phyloP scores from a whole-genome alignment of 345 rosid species.

The Hevea brasiliensis region DNA sequence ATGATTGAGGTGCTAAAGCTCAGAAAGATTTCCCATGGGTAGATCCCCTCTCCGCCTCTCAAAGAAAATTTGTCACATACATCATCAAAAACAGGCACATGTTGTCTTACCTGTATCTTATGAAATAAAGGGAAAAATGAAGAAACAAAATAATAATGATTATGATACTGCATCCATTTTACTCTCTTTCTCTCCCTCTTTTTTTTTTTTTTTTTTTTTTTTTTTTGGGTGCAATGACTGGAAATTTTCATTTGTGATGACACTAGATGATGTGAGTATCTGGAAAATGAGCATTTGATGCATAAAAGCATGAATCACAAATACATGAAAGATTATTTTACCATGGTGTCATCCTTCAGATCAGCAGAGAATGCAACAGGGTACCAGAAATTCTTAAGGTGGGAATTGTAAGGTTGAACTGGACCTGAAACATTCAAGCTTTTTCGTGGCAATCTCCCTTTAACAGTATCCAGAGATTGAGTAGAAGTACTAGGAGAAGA shows the following conservation, averaged over 20 bases:
- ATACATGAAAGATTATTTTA: constrained; percentile 30
- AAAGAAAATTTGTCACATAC: neutral
- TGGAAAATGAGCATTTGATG: neutral
- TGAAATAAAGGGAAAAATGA: neutral
- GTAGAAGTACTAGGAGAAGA: constrained; percentile 50
- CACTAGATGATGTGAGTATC: neutral
- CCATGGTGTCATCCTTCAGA: constrained; percentile 90
- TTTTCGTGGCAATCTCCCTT: constrained; percentile 51
- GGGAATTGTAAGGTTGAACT: constrained; percentile 68
- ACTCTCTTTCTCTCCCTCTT: too few relatives aligned
- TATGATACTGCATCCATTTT: neutral
- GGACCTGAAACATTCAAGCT: constrained; percentile 92
- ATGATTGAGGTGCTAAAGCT: neutral
- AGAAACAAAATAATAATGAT: too few relatives aligned
- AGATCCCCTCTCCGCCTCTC: neutral
- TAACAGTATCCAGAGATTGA: constrained; percentile 39
- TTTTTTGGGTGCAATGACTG: neutral
- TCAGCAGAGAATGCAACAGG: constrained; percentile 83
- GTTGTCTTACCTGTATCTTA: neutral
- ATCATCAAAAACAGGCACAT: neutral
- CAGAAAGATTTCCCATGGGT: neutral
- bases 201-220: neutral
- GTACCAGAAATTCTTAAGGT: constrained; percentile 89
- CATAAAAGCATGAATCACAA: constrained; percentile 2
- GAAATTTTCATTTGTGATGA: constrained; percentile 3